A percentile compares a stretch with the other conserved stretches of the same genome.
These are phyloP conservation scores for Metroxylon sagu DNA, from an alignment of 176 grass and related monocot genomes.

Conservation along the genomic window DNA sequence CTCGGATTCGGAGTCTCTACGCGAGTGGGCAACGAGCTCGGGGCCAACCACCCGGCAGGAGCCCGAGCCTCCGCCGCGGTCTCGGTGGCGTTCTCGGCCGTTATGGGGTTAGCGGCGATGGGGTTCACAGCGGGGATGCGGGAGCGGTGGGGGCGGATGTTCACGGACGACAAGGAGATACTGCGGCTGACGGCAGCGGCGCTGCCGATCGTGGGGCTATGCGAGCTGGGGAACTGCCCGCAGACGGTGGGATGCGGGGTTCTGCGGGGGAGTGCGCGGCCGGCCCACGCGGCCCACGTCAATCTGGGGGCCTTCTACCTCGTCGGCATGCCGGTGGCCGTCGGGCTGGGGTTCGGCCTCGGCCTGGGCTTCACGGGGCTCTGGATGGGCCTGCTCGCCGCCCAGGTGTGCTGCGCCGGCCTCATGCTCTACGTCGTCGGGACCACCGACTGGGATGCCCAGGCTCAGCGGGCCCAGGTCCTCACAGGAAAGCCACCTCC, in stretches of 20 bases:
- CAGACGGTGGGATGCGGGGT: conserved; percentile 98
- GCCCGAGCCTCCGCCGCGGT: conserved; percentile 58
- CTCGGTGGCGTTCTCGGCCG: conserved; percentile 37
- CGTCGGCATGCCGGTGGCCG: conserved; percentile 75
- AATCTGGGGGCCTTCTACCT: conserved; percentile 99
- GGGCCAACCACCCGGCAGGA: conserved; percentile 51
- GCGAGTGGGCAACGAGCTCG: conserved; percentile 90
- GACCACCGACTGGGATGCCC: conserved; percentile 85
- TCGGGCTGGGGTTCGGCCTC: conserved; percentile 45
- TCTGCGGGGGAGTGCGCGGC: conserved; percentile 71
- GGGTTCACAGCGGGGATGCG: conserved; percentile 49
- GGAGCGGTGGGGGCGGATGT: conserved; percentile 61
- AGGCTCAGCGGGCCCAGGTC: conserved; percentile 50
- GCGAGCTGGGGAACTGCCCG: conserved; percentile 97
- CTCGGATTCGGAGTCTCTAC: conserved; percentile 70
- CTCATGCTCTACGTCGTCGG: conserved; percentile 75
- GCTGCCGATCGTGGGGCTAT: conserved; percentile 76
- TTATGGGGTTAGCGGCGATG: conserved; percentile 70
- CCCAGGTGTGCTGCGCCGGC: conserved; percentile 76
- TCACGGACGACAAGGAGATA: conserved; percentile 64
- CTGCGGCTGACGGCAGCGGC: conserved; percentile 52
- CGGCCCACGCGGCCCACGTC: conserved; percentile 61
- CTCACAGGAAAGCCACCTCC: conserved; percentile 20
- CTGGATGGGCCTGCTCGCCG: conserved; percentile 77
- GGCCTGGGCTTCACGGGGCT: conserved; percentile 66